These are phyloP conservation scores for Penicillium paneum DNA, from an alignment of 2,329 filamentous ascomycete species.

Conservation along the genomic window DNA sequence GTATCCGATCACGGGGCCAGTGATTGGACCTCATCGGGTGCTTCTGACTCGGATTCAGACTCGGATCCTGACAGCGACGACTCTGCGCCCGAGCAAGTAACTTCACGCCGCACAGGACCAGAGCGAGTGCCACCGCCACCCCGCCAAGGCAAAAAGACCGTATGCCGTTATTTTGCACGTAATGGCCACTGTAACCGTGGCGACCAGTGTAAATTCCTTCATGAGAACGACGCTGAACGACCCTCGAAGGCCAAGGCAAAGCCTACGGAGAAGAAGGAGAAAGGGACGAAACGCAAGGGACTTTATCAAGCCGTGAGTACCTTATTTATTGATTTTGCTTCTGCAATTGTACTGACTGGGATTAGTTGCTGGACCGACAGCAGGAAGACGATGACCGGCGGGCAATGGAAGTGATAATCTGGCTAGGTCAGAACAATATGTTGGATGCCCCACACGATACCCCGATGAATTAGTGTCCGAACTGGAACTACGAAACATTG, in stretches of 20 bases:
- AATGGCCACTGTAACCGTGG: conserved; percentile 44
- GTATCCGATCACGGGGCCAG: conserved; percentile 21
- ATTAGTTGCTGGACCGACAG: conserved; percentile 43
- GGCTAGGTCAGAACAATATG: conserved; percentile 38
- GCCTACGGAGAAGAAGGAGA: conserved; percentile 22
- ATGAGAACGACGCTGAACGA: conserved; percentile 34
- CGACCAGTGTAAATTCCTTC: conserved; percentile 42
- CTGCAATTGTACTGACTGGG: conserved; percentile 1
- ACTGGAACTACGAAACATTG: background rate
- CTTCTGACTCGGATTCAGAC: conserved; percentile 28
- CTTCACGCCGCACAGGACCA: conserved; percentile 40
- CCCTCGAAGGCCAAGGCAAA: conserved; percentile 30
- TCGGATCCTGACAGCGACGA: conserved; percentile 28
- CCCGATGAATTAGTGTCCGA: conserved; percentile 5
- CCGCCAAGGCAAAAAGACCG: conserved; percentile 32
- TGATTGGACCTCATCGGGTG: conserved; percentile 42
- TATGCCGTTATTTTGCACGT: conserved; percentile 43
- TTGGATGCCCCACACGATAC: conserved; percentile 1
- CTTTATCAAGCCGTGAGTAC: conserved; percentile 44
- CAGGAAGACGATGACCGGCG: conserved; percentile 42
- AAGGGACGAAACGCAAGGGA: conserved; percentile 35
- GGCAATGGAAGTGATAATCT: conserved; percentile 43
- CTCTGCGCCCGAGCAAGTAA: conserved; percentile 42
- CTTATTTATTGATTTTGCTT: background rate
- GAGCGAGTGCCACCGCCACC: conserved; percentile 40